Evolutionary conservation across 192 early-diverging fungal species (phyloP).

Genomic region (Coemansia sp.): DNA sequence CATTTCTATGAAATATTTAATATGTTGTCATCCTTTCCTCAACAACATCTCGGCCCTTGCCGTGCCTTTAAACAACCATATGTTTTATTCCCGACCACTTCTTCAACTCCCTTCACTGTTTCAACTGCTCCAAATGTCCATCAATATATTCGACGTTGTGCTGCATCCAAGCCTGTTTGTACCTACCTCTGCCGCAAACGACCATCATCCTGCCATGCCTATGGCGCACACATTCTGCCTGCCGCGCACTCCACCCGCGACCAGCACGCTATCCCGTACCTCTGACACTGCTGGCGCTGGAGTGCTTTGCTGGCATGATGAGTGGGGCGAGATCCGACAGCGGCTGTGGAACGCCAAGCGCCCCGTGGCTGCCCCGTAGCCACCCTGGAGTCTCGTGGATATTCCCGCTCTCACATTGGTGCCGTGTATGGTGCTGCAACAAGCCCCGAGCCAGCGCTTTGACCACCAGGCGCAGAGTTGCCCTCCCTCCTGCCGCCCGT

Average conservation of each 20-base stretch:
- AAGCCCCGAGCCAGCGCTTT: background rate
- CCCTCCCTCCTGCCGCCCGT: too few species aligned
- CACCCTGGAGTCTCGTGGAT: background rate
- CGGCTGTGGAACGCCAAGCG: constrained; percentile 20
- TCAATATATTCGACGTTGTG: constrained; percentile 23
- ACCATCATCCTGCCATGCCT: too few species aligned
- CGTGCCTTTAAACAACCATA: too few species aligned
- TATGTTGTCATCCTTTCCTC: too few species aligned
- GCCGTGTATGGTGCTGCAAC: background rate
- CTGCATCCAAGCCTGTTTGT: constrained; percentile 14
- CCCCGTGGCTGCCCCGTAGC: constrained; percentile 2
- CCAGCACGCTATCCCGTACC: background rate
- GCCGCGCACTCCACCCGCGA: too few species aligned
- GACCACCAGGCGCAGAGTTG: too few species aligned
- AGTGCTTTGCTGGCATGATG: constrained; percentile 1
- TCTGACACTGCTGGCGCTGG: background rate
- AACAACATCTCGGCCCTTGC: too few species aligned
- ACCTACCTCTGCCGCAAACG: too few species aligned
- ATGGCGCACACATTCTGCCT: too few species aligned
- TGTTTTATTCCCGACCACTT: background rate
- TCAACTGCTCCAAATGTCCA: background rate
- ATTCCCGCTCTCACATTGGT: too few species aligned
- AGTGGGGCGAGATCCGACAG: constrained; percentile 15
- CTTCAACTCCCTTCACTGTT: background rate
- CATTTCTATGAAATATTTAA: too few species aligned